These are phyloP conservation scores for Fusarium nanum DNA, from an alignment of 2,329 filamentous ascomycete genomes.

Conservation along the genomic window DNA sequence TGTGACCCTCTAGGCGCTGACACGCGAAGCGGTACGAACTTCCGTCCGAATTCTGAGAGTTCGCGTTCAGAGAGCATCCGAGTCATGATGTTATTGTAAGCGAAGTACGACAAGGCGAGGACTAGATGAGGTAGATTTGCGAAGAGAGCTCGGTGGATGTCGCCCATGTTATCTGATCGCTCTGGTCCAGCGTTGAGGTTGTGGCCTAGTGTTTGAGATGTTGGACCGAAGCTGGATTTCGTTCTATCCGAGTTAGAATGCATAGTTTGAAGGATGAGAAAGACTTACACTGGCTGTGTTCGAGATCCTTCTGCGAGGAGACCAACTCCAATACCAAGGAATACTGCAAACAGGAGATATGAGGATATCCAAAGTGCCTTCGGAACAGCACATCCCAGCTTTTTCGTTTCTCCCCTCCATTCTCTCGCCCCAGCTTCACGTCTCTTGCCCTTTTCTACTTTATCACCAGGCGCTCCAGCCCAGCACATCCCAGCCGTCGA, in stretches of 20 bases:
- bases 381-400: neutral
- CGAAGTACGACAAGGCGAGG: neutral
- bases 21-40: rapidly evolving
- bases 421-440: neutral
- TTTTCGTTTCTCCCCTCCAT: rapidly evolving
- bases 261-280: too few relatives aligned
- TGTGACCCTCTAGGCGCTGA: neutral
- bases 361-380: neutral
- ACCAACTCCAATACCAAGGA: neutral
- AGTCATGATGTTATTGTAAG: neutral
- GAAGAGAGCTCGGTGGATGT: neutral
- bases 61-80: neutral
- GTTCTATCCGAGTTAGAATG: neutral
- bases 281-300: neutral
- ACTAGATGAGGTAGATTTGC: neutral
- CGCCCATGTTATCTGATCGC: neutral
- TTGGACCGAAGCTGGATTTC: neutral
- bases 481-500: neutral
- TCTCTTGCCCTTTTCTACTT: neutral
- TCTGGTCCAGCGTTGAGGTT: neutral
- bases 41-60: neutral
- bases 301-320: rapidly evolving
- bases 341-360: neutral
- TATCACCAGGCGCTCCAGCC: rapidly evolving
- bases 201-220: rapidly evolving